A percentile compares a stretch with the other conserved stretches of the same genome.
These are phyloP conservation scores for Vitis vinifera DNA, from an alignment of 164 flowering plant species.

Conservation along the genomic window DNA sequence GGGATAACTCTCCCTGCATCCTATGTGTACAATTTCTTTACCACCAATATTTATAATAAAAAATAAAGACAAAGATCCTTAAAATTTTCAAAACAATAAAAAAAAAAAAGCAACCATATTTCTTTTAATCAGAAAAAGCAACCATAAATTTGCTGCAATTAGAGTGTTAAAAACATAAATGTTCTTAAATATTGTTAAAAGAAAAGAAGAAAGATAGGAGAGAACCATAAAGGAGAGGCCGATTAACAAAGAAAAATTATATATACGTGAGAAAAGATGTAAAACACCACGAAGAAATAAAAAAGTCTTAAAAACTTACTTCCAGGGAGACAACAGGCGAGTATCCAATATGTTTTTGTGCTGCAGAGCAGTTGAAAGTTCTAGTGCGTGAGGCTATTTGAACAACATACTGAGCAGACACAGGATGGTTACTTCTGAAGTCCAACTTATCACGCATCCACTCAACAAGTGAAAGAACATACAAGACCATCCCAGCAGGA, in stretches of 20 bases:
- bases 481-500: conserved; percentile 43
- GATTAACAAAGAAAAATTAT: background rate
- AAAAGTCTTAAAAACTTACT: conserved; percentile 33
- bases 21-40: background rate
- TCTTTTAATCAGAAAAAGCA: too few relatives aligned
- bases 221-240: background rate
- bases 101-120: too few relatives aligned
- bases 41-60: too few relatives aligned
- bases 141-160: too few relatives aligned
- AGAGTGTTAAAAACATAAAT: too few relatives aligned
- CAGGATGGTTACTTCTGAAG: conserved; percentile 13
- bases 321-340: conserved; percentile 67
- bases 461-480: conserved; percentile 34
- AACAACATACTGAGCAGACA: conserved; percentile 31
- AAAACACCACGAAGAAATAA: background rate
- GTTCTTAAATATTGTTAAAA: too few relatives aligned
- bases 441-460: conserved; percentile 42
- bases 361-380: conserved; percentile 71
- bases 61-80: too few relatives aligned
- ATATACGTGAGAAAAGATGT: background rate
- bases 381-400: conserved; percentile 48
- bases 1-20: background rate
- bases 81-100: too few relatives aligned
- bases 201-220: too few relatives aligned
- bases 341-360: conserved; percentile 66